Percentiles rank a stretch among this genome's conserved stretches.
These are phyloP conservation scores for Chimonanthus praecox DNA, from an alignment of 164 flowering plant species.

Conservation along the genomic window DNA sequence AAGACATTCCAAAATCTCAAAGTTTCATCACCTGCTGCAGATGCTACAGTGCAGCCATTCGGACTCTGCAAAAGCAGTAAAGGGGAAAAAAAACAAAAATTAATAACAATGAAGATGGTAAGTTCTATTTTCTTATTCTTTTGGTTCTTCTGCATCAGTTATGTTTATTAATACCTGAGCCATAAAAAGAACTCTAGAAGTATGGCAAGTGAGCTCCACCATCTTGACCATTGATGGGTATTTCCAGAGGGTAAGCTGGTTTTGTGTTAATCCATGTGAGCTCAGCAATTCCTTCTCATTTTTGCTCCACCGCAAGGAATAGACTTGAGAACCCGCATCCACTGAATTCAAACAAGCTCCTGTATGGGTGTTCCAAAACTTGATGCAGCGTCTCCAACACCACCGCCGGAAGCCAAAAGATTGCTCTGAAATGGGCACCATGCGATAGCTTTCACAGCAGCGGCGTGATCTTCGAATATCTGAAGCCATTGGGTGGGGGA, in stretches of 20 bases:
- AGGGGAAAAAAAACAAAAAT: too few relatives aligned
- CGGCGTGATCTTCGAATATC: conserved; percentile 53
- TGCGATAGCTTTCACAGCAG: conserved; percentile 61
- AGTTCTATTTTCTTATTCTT: not conserved
- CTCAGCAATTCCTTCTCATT: conserved; percentile 54
- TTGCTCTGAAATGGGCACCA: conserved; percentile 71
- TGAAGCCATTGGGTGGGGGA: conserved; percentile 47
- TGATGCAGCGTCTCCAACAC: conserved; percentile 53
- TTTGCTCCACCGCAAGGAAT: conserved; percentile 55
- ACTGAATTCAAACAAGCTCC: conserved; percentile 59
- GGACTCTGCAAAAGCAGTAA: conserved; percentile 29
- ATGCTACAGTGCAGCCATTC: conserved; percentile 57
- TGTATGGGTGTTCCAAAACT: conserved; percentile 62
- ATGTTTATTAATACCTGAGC: conserved; percentile 33
- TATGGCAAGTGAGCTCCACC: conserved; percentile 60
- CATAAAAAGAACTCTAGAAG: conserved; percentile 57
- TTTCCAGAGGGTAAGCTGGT: conserved; percentile 59
- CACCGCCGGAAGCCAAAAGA: conserved; percentile 57
- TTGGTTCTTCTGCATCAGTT: too few relatives aligned
- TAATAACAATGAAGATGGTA: too few relatives aligned
- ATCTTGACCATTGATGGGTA: conserved; percentile 66
- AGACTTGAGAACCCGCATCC: conserved; percentile 63
- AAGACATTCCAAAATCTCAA: conserved; percentile 50
- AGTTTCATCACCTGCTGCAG: conserved; percentile 42
- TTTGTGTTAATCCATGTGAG: conserved; percentile 53